These are phyloP conservation scores for Arbutus unedo DNA, from an alignment of 148 eudicot genomes.

Conservation along the genomic window DNA sequence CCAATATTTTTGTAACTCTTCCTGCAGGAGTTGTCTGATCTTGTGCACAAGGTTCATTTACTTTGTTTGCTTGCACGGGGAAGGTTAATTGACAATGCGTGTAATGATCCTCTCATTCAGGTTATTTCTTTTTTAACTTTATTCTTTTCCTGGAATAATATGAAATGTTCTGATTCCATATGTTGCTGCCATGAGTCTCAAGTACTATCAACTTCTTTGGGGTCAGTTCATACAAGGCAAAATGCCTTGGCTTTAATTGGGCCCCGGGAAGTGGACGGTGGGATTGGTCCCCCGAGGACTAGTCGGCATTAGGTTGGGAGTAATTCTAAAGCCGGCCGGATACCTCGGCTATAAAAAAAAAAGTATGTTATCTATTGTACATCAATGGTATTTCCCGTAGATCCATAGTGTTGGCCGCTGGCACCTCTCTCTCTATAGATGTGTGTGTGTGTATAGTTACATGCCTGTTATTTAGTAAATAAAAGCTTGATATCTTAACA, in stretches of 20 bases:
- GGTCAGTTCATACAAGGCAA: too few relatives aligned
- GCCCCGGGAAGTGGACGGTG: too few relatives aligned
- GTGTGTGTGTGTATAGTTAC: slow-evolving; percentile 1
- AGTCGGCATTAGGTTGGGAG: too few relatives aligned
- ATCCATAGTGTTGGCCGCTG: too few relatives aligned
- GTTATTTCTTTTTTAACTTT: slow-evolving; percentile 26
- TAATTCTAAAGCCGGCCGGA: too few relatives aligned
- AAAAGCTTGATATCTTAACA: background rate
- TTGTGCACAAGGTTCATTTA: slow-evolving; percentile 84
- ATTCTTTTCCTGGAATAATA: background rate
- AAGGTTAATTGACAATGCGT: slow-evolving; percentile 73
- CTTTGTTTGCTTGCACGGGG: slow-evolving; percentile 92
- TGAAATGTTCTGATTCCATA: background rate
- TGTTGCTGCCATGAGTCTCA: background rate
- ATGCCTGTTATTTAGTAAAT: background rate
- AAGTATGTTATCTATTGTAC: too few relatives aligned
- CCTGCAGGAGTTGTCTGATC: slow-evolving; percentile 74
- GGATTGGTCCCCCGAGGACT: too few relatives aligned
- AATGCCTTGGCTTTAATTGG: too few relatives aligned
- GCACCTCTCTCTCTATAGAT: too few relatives aligned
- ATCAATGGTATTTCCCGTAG: too few relatives aligned
- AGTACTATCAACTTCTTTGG: too few relatives aligned
- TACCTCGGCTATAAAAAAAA: too few relatives aligned
- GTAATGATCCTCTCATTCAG: slow-evolving; percentile 90
- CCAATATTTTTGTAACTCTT: slow-evolving; percentile 12